Percentiles rank a stretch among this genome's conserved stretches.
Evolutionary conservation across 345 rosid species (phyloP).

Genomic region (Euphorbia tirucalli): DNA sequence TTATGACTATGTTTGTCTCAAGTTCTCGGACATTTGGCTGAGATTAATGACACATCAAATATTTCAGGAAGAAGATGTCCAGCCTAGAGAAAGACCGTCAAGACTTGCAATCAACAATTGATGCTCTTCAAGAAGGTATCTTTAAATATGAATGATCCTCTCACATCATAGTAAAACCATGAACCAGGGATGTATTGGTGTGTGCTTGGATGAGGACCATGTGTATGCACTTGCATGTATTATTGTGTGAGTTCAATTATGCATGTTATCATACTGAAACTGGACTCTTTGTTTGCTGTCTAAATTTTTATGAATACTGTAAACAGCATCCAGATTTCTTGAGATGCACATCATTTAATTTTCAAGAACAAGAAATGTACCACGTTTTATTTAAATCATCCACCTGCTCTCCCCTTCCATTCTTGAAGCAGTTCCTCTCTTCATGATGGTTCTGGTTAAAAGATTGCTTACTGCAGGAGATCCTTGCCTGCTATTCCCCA

Average conservation of each 20-base stretch:
- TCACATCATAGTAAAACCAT: neutral
- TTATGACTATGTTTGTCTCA: neutral
- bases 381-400: neutral
- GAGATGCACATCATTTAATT: neutral
- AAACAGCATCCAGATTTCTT: neutral
- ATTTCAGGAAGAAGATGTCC: conserved; percentile 76
- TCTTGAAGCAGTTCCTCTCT: neutral
- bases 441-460: neutral
- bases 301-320: neutral
- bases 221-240: neutral
- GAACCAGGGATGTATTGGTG: neutral
- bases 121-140: conserved; percentile 91
- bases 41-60: neutral
- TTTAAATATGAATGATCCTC: neutral
- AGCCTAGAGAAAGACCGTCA: conserved; percentile 85
- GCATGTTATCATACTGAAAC: neutral
- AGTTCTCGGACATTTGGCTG: conserved; percentile 7
- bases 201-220: neutral
- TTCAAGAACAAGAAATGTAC: neutral
- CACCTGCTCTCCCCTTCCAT: neutral
- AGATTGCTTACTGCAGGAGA: neutral
- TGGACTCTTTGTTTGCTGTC: neutral
- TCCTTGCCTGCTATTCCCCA: no score
- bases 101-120: conserved; percentile 80
- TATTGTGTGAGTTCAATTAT: no score